Percentiles rank a stretch among this genome's conserved stretches.
These are phyloP conservation scores for Neoscytalidium dimidiatum DNA, from an alignment of 2,329 filamentous ascomycete species.

Conservation along the genomic window DNA sequence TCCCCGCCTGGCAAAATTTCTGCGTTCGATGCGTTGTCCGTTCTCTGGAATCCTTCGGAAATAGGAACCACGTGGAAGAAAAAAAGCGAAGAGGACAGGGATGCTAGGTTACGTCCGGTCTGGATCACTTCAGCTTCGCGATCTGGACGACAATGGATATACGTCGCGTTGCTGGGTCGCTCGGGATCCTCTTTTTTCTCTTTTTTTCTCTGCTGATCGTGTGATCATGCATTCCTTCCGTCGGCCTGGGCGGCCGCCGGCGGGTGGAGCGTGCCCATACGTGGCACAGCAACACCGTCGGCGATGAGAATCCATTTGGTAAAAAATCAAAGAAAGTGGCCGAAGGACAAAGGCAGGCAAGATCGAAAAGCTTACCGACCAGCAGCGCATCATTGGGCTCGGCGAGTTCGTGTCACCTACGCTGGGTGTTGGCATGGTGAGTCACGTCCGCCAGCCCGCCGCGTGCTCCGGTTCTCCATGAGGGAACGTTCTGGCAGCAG, in stretches of 20 bases:
- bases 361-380: background rate
- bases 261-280: background rate
- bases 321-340: background rate
- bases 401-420: background rate
- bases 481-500: background rate
- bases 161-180: background rate
- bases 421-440: background rate
- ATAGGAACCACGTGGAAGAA: background rate
- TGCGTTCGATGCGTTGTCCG: background rate
- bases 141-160: background rate
- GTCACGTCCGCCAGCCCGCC: background rate
- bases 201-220: slow-evolving; percentile 4
- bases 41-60: background rate
- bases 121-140: too few species aligned
- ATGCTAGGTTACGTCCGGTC: background rate
- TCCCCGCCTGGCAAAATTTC: background rate
- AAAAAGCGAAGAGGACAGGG: background rate
- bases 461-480: background rate
- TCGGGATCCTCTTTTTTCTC: background rate
- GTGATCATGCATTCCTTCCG: background rate
- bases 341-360: background rate
- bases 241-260: background rate
- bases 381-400: background rate
- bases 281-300: background rate
- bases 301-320: background rate